These are phyloP conservation scores for Golubevia sp. DNA, from an alignment of 1,284 basidiomycete genomes.

Conservation along the genomic window DNA sequence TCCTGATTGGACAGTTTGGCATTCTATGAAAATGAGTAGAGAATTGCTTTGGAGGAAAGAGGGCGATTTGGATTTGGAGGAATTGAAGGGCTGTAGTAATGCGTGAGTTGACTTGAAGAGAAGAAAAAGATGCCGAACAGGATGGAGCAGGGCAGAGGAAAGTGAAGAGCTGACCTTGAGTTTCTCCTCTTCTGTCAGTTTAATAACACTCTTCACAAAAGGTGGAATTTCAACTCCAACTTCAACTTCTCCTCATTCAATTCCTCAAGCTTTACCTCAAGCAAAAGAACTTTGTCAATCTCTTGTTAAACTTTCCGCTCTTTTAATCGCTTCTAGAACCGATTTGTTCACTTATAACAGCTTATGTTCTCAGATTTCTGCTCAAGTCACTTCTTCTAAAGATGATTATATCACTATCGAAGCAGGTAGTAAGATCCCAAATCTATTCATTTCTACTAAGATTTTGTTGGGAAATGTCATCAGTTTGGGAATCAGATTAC, in stretches of 20 bases:
- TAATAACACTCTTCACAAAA: not conserved
- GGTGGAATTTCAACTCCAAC: too few species aligned
- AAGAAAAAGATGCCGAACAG: too few species aligned
- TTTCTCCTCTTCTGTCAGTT: not conserved
- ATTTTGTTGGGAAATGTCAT: not conserved
- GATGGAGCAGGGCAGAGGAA: too few species aligned
- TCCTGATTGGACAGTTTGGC: slow-evolving; percentile 41
- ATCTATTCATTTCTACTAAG: not conserved
- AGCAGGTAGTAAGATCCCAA: not conserved
- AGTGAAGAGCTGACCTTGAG: too few species aligned
- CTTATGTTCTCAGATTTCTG: not conserved
- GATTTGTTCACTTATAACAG: slow-evolving; percentile 12
- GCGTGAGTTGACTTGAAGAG: slow-evolving; percentile 5
- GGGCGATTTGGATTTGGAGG: slow-evolving; percentile 4
- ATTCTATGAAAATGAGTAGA: slow-evolving; percentile 28
- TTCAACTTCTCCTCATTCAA: too few species aligned
- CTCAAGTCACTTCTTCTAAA: too few species aligned
- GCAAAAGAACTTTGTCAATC: not conserved
- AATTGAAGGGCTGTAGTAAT: slow-evolving; percentile 11
- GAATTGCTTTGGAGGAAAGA: slow-evolving; percentile 28
- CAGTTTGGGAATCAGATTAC: not conserved
- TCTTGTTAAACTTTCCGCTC: slow-evolving; percentile 6
- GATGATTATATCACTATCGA: too few species aligned
- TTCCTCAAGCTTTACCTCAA: too few species aligned
- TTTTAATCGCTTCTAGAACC: slow-evolving; percentile 5